Percentiles rank a stretch among this genome's conserved stretches.
phyloP scores from a whole-genome alignment of 2,329 filamentous ascomycete species.

The Sodiomyces alkalinus region DNA sequence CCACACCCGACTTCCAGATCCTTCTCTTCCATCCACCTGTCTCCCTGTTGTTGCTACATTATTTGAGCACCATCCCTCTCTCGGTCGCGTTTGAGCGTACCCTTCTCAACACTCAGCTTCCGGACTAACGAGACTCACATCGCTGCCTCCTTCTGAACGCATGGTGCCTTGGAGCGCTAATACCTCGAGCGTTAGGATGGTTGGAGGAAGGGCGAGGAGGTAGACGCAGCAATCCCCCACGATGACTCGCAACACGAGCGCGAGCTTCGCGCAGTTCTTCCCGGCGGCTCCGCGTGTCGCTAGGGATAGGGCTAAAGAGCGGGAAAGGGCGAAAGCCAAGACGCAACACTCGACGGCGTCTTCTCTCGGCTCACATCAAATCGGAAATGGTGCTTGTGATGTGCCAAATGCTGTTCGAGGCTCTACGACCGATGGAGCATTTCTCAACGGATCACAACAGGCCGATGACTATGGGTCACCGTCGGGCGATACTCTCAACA shows the following conservation, averaged over 20 bases:
- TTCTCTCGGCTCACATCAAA: conserved; percentile 9
- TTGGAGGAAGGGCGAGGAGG: conserved; percentile 35
- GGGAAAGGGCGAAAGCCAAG: conserved; percentile 42
- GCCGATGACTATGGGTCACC: conserved; percentile 43
- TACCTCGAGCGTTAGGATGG: conserved; percentile 34
- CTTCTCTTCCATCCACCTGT: conserved; percentile 3
- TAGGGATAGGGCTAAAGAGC: conserved; percentile 42
- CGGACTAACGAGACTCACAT: conserved; percentile 4
- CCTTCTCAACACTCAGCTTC: conserved; percentile 4
- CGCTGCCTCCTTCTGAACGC: conserved; percentile 15
- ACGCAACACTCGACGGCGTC: conserved; percentile 18
- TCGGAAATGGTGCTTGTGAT: conserved; percentile 11
- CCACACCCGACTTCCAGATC: too few relatives aligned
- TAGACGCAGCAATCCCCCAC: conserved; percentile 36
- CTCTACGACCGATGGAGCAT: conserved; percentile 5
- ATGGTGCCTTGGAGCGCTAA: conserved; percentile 14
- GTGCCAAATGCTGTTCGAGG: conserved; percentile 4
- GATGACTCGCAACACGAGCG: conserved; percentile 65
- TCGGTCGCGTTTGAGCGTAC: conserved; percentile 27
- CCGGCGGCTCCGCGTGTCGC: conserved; percentile 58
- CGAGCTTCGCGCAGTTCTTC: conserved; percentile 78
- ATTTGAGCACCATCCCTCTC: conserved; percentile 5
- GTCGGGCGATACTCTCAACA: conserved; percentile 53
- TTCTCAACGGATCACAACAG: conserved; percentile 20
- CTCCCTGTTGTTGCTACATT: not conserved